Conservation (phyloP, 768 basidiomycete genomes). For the Leucocoprinus leucothites region DNA sequence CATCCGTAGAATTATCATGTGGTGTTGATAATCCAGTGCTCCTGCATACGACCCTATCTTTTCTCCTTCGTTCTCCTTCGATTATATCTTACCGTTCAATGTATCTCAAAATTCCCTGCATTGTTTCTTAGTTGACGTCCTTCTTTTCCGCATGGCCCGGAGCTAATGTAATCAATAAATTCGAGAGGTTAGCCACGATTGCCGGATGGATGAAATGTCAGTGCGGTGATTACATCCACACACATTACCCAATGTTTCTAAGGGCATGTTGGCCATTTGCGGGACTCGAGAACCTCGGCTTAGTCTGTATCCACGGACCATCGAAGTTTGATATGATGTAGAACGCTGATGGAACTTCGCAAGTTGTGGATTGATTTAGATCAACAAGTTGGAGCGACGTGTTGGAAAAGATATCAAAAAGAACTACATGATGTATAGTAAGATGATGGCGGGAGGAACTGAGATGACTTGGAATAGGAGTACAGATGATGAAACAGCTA, state of each 20-base stretch:
- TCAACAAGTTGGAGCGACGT: neutral
- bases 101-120: too few relatives aligned
- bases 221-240: neutral
- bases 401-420: neutral
- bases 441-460: neutral
- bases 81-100: neutral
- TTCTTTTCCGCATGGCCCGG: constrained; percentile 1
- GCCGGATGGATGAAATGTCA: too few relatives aligned
- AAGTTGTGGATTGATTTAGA: neutral
- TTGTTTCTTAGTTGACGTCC: too few relatives aligned
- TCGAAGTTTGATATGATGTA: neutral
- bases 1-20: too few relatives aligned
- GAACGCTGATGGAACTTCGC: neutral
- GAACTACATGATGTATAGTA: neutral
- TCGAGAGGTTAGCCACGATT: constrained; percentile 9
- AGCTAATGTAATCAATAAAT: constrained; percentile 12
- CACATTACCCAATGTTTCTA: neutral
- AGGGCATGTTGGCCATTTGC: neutral
- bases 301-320: neutral
- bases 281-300: too few relatives aligned
- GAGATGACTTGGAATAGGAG: neutral
- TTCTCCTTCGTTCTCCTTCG: neutral
- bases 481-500: constrained; percentile 1
- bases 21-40: too few relatives aligned
- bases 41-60: too few relatives aligned